These are phyloP conservation scores for Rhamnella rubrinervis DNA, from an alignment of 331 rosid genomes.

Conservation along the genomic window DNA sequence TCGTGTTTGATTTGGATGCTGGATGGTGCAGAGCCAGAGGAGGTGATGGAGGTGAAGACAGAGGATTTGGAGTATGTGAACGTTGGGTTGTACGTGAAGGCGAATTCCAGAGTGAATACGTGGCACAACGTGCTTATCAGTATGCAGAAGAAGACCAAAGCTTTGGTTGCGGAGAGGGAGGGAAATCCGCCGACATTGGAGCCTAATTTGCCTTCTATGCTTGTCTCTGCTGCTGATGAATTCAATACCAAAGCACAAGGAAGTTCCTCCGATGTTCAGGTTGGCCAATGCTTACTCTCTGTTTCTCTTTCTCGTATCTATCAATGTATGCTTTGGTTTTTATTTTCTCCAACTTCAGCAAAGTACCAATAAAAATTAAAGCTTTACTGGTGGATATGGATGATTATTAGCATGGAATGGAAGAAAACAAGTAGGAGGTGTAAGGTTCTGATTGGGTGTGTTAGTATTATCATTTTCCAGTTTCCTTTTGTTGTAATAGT, in stretches of 20 bases:
- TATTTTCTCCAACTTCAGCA: background rate
- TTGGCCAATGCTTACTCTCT: conserved; percentile 6
- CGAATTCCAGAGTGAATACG: conserved; percentile 64
- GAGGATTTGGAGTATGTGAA: conserved; percentile 52
- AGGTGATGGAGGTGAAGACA: conserved; percentile 37
- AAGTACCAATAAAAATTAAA: too few species aligned
- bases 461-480: too few species aligned
- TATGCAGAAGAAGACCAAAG: conserved; percentile 61
- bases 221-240: conserved; percentile 4
- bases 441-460: too few species aligned
- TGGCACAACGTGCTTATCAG: conserved; percentile 64
- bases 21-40: conserved; percentile 58
- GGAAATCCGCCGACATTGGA: background rate
- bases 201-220: conserved; percentile 10
- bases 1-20: conserved; percentile 72
- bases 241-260: background rate
- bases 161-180: conserved; percentile 28
- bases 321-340: background rate
- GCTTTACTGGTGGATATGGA: too few species aligned
- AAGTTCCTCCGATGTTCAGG: background rate
- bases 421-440: too few species aligned
- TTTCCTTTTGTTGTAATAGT: too few species aligned
- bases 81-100: conserved; percentile 48
- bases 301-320: background rate
- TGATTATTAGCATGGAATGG: too few species aligned